These are phyloP conservation scores for Lobulomyces angularis DNA, from an alignment of 192 early-diverging fungal species.

Conservation along the genomic window DNA sequence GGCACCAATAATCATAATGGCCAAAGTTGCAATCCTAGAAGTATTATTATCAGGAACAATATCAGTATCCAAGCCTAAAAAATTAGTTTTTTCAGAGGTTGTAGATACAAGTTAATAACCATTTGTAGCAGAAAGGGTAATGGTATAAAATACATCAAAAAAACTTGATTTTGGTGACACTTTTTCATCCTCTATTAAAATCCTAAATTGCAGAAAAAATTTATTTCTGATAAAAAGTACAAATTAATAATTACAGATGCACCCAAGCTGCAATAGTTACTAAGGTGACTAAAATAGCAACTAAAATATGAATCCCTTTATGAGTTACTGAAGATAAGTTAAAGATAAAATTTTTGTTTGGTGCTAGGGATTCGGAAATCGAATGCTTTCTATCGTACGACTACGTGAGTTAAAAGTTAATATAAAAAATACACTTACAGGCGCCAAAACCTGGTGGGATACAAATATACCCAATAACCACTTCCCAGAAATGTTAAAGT, in stretches of 20 bases:
- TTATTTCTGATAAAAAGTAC: too few species aligned
- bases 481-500: conserved; percentile 49
- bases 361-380: too few species aligned
- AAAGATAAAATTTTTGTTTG: conserved; percentile 46
- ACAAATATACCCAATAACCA: background rate
- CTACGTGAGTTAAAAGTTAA: background rate
- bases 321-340: conserved; percentile 37
- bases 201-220: too few species aligned
- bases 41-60: conserved; percentile 40
- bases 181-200: conserved; percentile 44
- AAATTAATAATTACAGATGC: too few species aligned
- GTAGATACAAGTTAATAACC: conserved; percentile 13
- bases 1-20: conserved; percentile 61
- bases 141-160: conserved; percentile 23
- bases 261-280: conserved; percentile 59
- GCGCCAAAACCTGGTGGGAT: background rate
- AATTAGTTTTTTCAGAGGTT: conserved; percentile 42
- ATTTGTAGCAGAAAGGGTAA: conserved; percentile 11
- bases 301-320: conserved; percentile 43
- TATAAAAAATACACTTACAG: background rate
- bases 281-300: conserved; percentile 55
- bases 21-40: conserved; percentile 27
- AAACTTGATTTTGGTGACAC: conserved; percentile 8
- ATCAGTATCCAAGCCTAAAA: conserved; percentile 54
- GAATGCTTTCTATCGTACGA: too few species aligned